Conservation (phyloP, 2,329 filamentous ascomycete species). For the Fusarium sp. region DNA sequence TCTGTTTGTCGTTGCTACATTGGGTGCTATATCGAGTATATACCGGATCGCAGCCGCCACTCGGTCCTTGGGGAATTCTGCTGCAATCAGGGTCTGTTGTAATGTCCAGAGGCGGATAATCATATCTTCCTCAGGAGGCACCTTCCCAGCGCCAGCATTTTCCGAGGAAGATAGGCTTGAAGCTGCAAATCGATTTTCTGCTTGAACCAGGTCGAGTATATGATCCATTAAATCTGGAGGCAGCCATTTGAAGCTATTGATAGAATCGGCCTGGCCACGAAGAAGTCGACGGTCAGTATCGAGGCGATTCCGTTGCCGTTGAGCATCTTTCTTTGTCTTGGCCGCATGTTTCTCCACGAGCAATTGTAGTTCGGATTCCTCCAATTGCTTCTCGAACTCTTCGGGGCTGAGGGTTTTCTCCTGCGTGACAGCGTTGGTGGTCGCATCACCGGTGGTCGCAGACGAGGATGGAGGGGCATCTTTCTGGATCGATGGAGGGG, state of each 20-base stretch:
- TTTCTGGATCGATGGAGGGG: conserved; percentile 49
- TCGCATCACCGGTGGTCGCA: conserved; percentile 44
- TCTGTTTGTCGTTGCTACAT: conserved; percentile 66
- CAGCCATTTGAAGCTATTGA: conserved; percentile 83
- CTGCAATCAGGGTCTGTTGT: conserved; percentile 75
- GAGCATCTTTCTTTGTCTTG: conserved; percentile 83
- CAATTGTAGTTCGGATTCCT: conserved; percentile 89
- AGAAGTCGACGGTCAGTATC: conserved; percentile 89
- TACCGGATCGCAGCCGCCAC: conserved; percentile 74
- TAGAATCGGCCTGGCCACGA: conserved; percentile 78
- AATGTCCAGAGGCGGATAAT: conserved; percentile 87
- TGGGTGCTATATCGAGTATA: conserved; percentile 75
- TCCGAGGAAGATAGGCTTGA: conserved; percentile 63
- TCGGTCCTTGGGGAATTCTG: conserved; percentile 75
- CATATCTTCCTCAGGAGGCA: conserved; percentile 80
- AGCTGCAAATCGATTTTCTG: conserved; percentile 70
- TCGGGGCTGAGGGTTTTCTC: conserved; percentile 77
- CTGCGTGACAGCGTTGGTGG: conserved; percentile 29
- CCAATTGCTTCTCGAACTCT: conserved; percentile 89
- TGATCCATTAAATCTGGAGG: conserved; percentile 81
- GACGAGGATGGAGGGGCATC: conserved; percentile 49
- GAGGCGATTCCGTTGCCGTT: conserved; percentile 80
- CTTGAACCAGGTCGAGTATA: conserved; percentile 78
- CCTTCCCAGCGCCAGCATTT: conserved; percentile 60
- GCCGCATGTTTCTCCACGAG: conserved; percentile 85